These are phyloP conservation scores for Falciphora oryzae DNA, from an alignment of 2,329 filamentous ascomycete genomes.

Conservation along the genomic window DNA sequence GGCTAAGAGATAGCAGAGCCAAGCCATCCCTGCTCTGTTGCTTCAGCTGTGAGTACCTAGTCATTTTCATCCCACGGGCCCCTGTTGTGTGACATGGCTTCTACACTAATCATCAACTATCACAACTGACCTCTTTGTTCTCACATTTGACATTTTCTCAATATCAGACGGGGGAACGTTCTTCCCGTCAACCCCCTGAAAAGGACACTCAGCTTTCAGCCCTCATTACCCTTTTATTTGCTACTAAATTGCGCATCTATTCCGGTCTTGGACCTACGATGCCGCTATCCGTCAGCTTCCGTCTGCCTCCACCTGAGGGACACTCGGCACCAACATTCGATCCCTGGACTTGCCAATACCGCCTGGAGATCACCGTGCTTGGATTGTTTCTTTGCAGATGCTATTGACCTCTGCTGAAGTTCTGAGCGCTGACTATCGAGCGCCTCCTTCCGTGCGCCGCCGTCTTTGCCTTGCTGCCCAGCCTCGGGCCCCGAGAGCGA, in stretches of 20 bases:
- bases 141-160: not conserved
- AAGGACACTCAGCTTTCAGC: not conserved
- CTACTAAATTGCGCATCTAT: not conserved
- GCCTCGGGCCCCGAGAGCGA: not conserved
- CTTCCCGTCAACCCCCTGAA: not conserved
- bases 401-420: too few relatives aligned
- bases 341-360: not conserved
- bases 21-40: not conserved
- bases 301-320: too few relatives aligned
- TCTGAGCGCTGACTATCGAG: too few relatives aligned
- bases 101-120: not conserved
- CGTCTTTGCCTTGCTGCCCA: too few relatives aligned
- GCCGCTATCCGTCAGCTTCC: too few relatives aligned
- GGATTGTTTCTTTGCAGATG: not conserved
- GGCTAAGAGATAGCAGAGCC: not conserved
- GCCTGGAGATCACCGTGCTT: too few relatives aligned
- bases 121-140: too few relatives aligned
- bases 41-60: not conserved
- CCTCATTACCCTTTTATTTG: not conserved
- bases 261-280: not conserved
- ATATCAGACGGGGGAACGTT: not conserved
- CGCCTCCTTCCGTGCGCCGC: too few relatives aligned
- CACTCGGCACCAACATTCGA: not conserved
- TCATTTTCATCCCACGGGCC: not conserved
- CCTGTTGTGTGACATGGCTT: too few relatives aligned